phyloP scores from a whole-genome alignment of 73 alveolate species.

The Paramecium tetraurelia region DNA sequence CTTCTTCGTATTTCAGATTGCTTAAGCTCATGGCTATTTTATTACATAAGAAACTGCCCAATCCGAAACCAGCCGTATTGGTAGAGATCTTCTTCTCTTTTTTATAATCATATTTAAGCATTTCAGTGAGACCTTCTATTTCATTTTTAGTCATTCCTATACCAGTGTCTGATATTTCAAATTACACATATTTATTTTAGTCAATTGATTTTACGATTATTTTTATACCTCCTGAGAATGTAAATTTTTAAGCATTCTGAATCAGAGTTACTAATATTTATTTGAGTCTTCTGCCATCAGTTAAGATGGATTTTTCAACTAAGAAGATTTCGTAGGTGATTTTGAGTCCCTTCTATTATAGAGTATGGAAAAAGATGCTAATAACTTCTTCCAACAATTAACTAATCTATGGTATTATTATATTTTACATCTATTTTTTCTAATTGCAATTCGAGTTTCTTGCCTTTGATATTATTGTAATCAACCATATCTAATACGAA shows the following conservation, averaged over 20 bases:
- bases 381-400: not conserved
- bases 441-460: not conserved
- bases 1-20: not conserved
- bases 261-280: constrained; percentile 40
- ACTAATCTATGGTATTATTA: not conserved
- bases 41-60: constrained; percentile 4
- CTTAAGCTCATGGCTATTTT: not conserved
- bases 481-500: constrained; percentile 9
- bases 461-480: constrained; percentile 7
- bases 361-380: not conserved
- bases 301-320: not conserved
- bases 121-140: not conserved
- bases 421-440: not conserved
- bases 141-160: constrained; percentile 45
- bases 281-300: constrained; percentile 54
- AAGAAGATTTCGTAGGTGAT: not conserved
- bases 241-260: constrained; percentile 41
- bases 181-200: not conserved
- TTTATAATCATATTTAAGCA: not conserved
- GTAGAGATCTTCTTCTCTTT: not conserved
- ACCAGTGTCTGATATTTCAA: constrained; percentile 47
- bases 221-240: constrained; percentile 46
- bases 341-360: not conserved
- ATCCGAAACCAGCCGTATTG: constrained; percentile 44
- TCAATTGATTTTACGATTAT: not conserved